Percentiles rank a stretch among this genome's conserved stretches.
phyloP scores from a whole-genome alignment of 2,329 filamentous ascomycete genomes.

The Aspergillus udagawae region DNA sequence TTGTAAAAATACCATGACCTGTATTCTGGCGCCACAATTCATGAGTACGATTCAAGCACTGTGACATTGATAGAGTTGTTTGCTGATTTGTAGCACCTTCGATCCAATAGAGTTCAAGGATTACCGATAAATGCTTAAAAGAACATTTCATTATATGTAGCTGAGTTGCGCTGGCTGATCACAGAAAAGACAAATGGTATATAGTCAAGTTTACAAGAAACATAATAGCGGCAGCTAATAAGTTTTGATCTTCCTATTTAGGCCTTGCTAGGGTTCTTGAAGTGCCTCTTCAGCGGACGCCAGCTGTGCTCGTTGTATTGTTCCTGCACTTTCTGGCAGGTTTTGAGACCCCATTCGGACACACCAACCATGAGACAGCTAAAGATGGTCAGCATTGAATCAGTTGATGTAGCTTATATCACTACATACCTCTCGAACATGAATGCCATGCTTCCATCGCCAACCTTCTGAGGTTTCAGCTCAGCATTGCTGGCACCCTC shows the following conservation, averaged over 20 bases:
- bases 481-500: constrained; percentile 52
- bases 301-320: constrained; percentile 80
- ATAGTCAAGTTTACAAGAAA: not conserved
- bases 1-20: not conserved
- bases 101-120: not conserved
- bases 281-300: constrained; percentile 63
- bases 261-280: constrained; percentile 49
- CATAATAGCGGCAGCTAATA: not conserved
- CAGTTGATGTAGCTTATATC: not conserved
- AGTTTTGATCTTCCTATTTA: not conserved
- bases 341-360: constrained; percentile 68
- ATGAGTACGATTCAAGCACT: not conserved
- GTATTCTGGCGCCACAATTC: not conserved
- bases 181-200: not conserved
- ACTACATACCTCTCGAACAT: constrained; percentile 56
- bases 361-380: constrained; percentile 66
- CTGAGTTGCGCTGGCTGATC: not conserved
- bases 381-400: constrained; percentile 34
- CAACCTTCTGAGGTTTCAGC: constrained; percentile 54
- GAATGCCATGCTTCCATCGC: constrained; percentile 60
- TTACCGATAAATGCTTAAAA: not conserved
- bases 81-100: not conserved
- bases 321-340: constrained; percentile 66
- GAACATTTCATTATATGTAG: not conserved
- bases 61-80: not conserved